Conservation (phyloP, 371 early-diverging fungal species). For the Basidiobolus heterosporus region DNA sequence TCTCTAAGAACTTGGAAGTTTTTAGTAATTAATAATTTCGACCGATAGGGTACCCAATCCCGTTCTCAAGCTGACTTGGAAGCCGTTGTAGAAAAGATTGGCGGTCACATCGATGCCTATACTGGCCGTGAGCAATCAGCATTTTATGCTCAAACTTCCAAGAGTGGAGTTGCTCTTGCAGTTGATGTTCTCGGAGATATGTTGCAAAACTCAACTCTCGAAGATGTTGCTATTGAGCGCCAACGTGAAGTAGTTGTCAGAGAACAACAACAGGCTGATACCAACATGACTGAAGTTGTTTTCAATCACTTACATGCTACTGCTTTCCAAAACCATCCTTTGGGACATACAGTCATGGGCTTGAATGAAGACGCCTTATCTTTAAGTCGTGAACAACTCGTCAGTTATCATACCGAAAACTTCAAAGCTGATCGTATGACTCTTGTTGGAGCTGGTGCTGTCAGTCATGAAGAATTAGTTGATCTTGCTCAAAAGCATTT, state of each 20-base stretch:
- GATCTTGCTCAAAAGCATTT: conserved; percentile 81
- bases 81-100: conserved; percentile 89
- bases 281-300: conserved; percentile 89
- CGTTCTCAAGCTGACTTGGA: conserved; percentile 82
- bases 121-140: conserved; percentile 96
- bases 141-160: conserved; percentile 88
- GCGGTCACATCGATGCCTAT: conserved; percentile 92
- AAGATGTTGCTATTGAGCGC: conserved; percentile 69
- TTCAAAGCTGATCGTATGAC: conserved; percentile 96
- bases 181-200: conserved; percentile 91
- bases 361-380: conserved; percentile 79
- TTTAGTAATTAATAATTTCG: neutral
- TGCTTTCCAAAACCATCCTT: conserved; percentile 79
- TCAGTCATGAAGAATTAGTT: conserved; percentile 86
- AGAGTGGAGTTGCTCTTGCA: conserved; percentile 66
- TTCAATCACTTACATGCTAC: conserved; percentile 88
- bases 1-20: neutral
- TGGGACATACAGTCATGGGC: conserved; percentile 90
- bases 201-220: conserved; percentile 75
- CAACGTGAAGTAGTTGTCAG: conserved; percentile 89
- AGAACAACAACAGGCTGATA: conserved; percentile 91
- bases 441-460: conserved; percentile 81
- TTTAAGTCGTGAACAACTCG: conserved; percentile 66
- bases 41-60: conserved; percentile 58
- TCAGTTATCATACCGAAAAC: conserved; percentile 69